Conservation (phyloP, 192 early-diverging fungal genomes). For the Ambispora gerdemannii region DNA sequence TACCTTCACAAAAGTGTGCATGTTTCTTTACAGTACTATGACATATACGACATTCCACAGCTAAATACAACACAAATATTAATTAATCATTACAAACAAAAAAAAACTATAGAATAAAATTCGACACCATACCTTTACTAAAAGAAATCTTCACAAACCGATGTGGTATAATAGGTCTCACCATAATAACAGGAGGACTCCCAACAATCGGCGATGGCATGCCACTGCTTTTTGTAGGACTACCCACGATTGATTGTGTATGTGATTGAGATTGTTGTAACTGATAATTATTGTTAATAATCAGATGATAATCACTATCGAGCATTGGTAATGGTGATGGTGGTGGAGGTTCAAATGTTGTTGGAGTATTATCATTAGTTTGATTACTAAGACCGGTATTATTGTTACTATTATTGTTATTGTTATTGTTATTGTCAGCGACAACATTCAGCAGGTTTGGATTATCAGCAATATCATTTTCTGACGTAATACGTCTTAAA, state of each 20-base stretch:
- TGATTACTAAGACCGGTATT: not conserved
- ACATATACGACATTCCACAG: constrained; percentile 52
- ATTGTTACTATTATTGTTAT: not conserved
- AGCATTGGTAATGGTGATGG: not conserved
- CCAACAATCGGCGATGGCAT: too few relatives aligned
- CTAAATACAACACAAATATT: constrained; percentile 29
- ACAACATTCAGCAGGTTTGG: not conserved
- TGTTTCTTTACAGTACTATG: constrained; percentile 44
- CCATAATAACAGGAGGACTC: too few relatives aligned
- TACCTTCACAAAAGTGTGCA: constrained; percentile 56
- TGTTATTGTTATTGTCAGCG: constrained; percentile 15
- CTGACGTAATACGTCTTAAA: constrained; percentile 16
- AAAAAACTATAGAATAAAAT: not conserved
- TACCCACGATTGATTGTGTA: constrained; percentile 10
- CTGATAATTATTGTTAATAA: constrained; percentile 23
- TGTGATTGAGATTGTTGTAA: constrained; percentile 3
- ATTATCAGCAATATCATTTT: constrained; percentile 5
- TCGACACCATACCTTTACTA: constrained; percentile 48
- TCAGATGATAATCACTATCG: too few relatives aligned
- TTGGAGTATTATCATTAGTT: not conserved
- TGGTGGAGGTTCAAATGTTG: not conserved
- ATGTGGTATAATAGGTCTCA: constrained; percentile 35
- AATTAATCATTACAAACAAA: not conserved
- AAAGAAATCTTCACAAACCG: constrained; percentile 57
- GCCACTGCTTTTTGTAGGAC: constrained; percentile 9